These are phyloP conservation scores for Daldinia caldariorum DNA, from an alignment of 495 filamentous ascomycete species.

Conservation along the genomic window DNA sequence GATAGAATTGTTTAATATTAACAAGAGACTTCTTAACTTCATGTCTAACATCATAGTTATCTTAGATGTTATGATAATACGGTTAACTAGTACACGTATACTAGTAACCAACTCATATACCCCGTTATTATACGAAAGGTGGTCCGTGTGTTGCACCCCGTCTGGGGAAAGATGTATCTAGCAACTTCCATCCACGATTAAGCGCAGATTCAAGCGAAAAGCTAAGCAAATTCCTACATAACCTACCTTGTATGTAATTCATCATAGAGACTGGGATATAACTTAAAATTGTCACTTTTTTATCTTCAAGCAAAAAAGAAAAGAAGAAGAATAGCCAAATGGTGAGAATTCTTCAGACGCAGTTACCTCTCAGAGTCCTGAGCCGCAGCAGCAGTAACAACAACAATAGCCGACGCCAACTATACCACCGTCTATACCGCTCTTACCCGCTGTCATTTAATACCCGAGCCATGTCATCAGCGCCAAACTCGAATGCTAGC, in stretches of 20 bases:
- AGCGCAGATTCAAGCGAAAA: neutral
- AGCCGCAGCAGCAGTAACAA: neutral
- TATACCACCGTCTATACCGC: constrained; percentile 13
- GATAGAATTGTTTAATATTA: neutral
- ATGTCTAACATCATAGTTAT: neutral
- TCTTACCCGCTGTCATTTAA: constrained; percentile 16
- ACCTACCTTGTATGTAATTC: neutral
- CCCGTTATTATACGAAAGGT: neutral
- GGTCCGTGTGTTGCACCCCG: constrained; percentile 1
- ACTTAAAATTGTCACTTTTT: neutral
- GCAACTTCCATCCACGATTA: constrained; percentile 29
- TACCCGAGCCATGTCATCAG: constrained; percentile 35
- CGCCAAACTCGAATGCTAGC: constrained; percentile 15
- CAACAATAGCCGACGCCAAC: constrained; percentile 6
- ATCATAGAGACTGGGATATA: neutral
- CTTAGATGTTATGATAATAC: neutral
- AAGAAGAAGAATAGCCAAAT: constrained; percentile 7
- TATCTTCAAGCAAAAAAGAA: neutral
- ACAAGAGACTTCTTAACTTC: neutral
- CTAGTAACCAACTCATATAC: no score
- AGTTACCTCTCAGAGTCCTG: constrained; percentile 30
- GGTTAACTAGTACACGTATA: no score
- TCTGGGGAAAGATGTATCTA: constrained; percentile 29
- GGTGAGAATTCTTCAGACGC: constrained; percentile 24
- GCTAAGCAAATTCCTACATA: neutral